Evolutionary conservation across 208 protist species (phyloP).

Genomic region (Blechomonas ayalai): DNA sequence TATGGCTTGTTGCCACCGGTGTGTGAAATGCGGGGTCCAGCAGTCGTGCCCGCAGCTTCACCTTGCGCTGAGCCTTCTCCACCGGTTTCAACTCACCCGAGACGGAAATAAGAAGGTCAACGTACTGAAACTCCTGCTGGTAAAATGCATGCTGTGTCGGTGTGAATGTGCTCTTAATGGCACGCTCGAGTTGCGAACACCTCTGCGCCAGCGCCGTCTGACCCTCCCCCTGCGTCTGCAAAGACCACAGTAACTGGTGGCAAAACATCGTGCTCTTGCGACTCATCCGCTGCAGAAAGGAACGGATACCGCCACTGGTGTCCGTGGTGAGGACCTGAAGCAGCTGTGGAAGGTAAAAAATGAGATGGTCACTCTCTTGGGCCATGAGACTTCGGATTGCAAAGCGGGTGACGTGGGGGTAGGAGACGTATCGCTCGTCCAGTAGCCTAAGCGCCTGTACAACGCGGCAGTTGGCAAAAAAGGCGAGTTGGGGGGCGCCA

Average conservation of each 20-base stretch:
- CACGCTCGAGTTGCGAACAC: constrained; percentile 27
- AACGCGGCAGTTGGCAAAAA: constrained; percentile 63
- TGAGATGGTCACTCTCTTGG: constrained; percentile 64
- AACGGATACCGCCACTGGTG: constrained; percentile 34
- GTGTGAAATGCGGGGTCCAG: constrained; percentile 56
- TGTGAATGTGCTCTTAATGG: constrained; percentile 18
- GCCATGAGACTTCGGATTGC: constrained; percentile 74
- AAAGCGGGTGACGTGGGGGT: constrained; percentile 47
- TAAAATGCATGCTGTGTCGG: constrained; percentile 26
- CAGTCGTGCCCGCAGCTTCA: constrained; percentile 59
- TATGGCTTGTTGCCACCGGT: constrained; percentile 23
- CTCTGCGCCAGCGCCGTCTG: constrained; percentile 25
- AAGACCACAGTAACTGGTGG: constrained; percentile 83
- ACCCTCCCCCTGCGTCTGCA: constrained; percentile 68
- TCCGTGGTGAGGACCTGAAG: constrained; percentile 73
- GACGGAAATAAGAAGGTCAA: constrained; percentile 58
- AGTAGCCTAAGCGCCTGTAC: constrained; percentile 66
- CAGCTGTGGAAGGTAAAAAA: constrained; percentile 89
- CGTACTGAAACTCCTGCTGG: constrained; percentile 71
- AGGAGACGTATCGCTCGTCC: constrained; percentile 34
- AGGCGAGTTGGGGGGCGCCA: constrained; percentile 47
- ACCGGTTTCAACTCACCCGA: constrained; percentile 76
- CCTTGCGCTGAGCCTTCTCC: constrained; percentile 71
- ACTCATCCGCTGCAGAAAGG: constrained; percentile 49
- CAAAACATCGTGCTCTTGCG: constrained; percentile 65